Evolutionary conservation across 306 rosid species (phyloP), one percentile per base, ranked within the genome.

Genomic region (Hippophae rhamnoides): DNA sequence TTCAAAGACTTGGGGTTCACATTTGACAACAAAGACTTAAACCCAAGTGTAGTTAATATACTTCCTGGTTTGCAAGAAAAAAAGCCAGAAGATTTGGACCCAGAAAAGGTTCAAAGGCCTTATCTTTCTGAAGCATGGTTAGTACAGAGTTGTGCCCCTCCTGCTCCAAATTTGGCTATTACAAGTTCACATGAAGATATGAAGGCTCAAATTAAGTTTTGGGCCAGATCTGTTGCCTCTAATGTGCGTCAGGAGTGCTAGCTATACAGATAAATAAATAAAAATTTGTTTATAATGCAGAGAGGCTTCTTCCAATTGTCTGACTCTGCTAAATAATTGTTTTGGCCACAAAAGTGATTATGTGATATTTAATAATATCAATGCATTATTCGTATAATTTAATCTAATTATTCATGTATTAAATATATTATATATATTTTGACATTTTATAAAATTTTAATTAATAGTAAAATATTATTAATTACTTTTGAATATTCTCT

Each of bases 61-160:
- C 64, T 92, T 27, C 98, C 98, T 43, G 98, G 98, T 6, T 72
- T 92, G 71, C 84, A 83, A 66, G 86, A 79, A 45, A 87, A 78
- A 52, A 70, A 68, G 43, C 68, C 71, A 31, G 86, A 78, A 38
- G 82, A 85, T 25, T 55, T 60, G 61, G 82, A 75, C 58, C 66
- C 64, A 47, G 84, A 70, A 52, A 71, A 66, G 52, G 78, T 72
- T 13, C 78, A 82, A 31, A 76, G 89, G 72, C 98, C 98, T 40
- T 92, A 87, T 58, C 87, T 92, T 63, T 92, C 96, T 6, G 98
- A 87, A 65, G 93, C 89, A 38, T 92, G 98, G 98, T 9, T 81
- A 44, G 73, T 68, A 52, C 95, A 90, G 55, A 75, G 68, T 69
- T 70, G 72, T 58, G 69, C 69, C 61, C 92, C 84, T 58, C 81